Evolutionary conservation across 306 rosid genomes (phyloP).

Genomic region (Cucumis cinereus): DNA sequence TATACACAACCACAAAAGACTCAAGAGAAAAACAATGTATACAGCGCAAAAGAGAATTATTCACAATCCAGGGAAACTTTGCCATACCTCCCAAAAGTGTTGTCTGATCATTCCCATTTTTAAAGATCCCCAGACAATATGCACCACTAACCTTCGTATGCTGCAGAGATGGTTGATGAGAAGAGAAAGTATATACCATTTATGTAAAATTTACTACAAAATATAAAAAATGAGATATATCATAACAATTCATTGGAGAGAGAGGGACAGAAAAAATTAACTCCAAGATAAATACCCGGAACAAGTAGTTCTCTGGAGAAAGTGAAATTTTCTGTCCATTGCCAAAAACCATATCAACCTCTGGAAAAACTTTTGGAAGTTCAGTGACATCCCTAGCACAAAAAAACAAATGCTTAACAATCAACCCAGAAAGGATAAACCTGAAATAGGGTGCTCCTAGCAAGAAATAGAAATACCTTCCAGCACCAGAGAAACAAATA

Average conservation of each 20-base stretch:
- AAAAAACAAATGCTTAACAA: not conserved
- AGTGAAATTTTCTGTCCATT: constrained; percentile 25
- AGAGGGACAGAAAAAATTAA: not conserved
- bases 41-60: not conserved
- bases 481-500: constrained; percentile 42
- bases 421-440: not conserved
- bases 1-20: not conserved
- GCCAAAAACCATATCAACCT: constrained; percentile 30
- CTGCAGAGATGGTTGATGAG: constrained; percentile 12
- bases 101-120: constrained; percentile 29
- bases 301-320: constrained; percentile 34
- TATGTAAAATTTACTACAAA: not conserved
- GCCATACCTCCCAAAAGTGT: constrained; percentile 42
- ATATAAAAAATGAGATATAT: not conserved
- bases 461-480: constrained; percentile 29
- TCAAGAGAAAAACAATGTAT: not conserved
- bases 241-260: not conserved
- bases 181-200: not conserved
- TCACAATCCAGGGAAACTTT: not conserved
- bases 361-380: constrained; percentile 26
- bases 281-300: constrained; percentile 22
- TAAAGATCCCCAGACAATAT: constrained; percentile 38
- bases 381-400: constrained; percentile 27
- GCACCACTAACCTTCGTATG: constrained; percentile 39
- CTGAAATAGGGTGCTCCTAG: not conserved